Conservation (phyloP, 1,139 yeast genomes). For the Debaryomycetaceae sp. region DNA sequence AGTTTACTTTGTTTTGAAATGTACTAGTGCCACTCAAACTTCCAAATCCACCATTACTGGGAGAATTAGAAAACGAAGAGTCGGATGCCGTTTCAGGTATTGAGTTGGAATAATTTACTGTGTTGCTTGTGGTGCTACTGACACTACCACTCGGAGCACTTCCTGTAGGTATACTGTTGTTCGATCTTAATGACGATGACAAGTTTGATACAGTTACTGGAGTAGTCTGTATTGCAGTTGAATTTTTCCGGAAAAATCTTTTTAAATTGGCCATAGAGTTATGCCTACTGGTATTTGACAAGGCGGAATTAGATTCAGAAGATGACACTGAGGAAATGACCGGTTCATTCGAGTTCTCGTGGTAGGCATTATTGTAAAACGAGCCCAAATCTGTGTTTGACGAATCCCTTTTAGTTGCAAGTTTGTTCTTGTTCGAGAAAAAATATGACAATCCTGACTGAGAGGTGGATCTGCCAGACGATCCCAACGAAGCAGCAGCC, state of each 20-base stretch:
- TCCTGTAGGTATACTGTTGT: slow-evolving; percentile 7
- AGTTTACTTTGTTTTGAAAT: slow-evolving; percentile 28
- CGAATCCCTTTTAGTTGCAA: slow-evolving; percentile 19
- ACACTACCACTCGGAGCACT: slow-evolving; percentile 13
- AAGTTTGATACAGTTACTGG: slow-evolving; percentile 32
- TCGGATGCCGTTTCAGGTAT: slow-evolving; percentile 31
- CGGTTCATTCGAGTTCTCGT: slow-evolving; percentile 26
- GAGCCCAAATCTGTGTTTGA: slow-evolving; percentile 45
- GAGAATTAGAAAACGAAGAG: slow-evolving; percentile 31
- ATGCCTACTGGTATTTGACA: slow-evolving; percentile 38
- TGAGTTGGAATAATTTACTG: slow-evolving; percentile 16
- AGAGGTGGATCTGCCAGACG: slow-evolving; percentile 37
- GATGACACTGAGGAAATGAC: slow-evolving; percentile 43
- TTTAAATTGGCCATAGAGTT: slow-evolving; percentile 75
- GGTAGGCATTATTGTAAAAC: slow-evolving; percentile 41
- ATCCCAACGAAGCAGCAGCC: slow-evolving; percentile 32
- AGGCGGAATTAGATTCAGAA: slow-evolving; percentile 29
- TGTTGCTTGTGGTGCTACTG: slow-evolving; percentile 10
- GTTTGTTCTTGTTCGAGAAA: slow-evolving; percentile 36
- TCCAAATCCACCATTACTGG: slow-evolving; percentile 18
- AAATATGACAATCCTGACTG: slow-evolving; percentile 51
- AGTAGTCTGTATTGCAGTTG: slow-evolving; percentile 22
- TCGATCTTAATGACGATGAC: slow-evolving; percentile 36
- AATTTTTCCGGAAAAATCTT: slow-evolving; percentile 53
- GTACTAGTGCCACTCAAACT: slow-evolving; percentile 27